phyloP scores from a whole-genome alignment of 176 grass and related monocot species.

The Phyllostachys edulis region DNA sequence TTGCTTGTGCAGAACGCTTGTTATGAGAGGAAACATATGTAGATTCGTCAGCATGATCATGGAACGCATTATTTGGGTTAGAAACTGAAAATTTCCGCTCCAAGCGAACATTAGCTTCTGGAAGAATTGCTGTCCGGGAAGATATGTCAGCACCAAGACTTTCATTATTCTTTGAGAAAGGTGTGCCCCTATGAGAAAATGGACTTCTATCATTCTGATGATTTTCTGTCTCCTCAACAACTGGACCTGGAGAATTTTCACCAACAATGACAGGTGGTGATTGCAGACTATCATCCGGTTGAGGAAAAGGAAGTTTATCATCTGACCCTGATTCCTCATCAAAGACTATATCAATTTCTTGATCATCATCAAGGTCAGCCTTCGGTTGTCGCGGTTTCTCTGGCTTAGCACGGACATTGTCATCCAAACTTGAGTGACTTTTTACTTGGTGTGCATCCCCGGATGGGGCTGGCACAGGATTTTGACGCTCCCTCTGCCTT shows the following conservation, averaged over 20 bases:
- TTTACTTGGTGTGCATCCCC: constrained; percentile 62
- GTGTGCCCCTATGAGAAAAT: constrained; percentile 31
- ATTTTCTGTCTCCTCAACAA: constrained; percentile 52
- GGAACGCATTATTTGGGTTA: constrained; percentile 37
- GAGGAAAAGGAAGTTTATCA: constrained; percentile 87
- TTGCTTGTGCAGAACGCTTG: constrained; percentile 28
- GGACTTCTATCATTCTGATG: constrained; percentile 48
- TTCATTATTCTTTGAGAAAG: constrained; percentile 36
- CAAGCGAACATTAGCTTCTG: constrained; percentile 44
- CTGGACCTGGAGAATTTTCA: constrained; percentile 78
- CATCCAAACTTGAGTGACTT: constrained; percentile 47
- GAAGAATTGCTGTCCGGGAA: constrained; percentile 31
- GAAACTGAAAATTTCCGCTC: constrained; percentile 39
- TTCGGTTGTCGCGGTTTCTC: constrained; percentile 59
- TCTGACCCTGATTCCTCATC: constrained; percentile 92
- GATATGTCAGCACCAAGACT: constrained; percentile 30
- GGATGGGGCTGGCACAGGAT: constrained; percentile 45
- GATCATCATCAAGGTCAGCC: constrained; percentile 81
- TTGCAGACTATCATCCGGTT: constrained; percentile 79
- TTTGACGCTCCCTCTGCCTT: constrained; percentile 85
- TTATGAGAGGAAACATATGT: constrained; percentile 44
- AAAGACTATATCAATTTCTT: constrained; percentile 89
- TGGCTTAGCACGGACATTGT: constrained; percentile 47
- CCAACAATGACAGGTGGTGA: constrained; percentile 68
- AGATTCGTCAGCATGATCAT: constrained; percentile 45